Evolutionary conservation across 208 protist species (phyloP).

Genomic region (Trypanosoma avium): DNA sequence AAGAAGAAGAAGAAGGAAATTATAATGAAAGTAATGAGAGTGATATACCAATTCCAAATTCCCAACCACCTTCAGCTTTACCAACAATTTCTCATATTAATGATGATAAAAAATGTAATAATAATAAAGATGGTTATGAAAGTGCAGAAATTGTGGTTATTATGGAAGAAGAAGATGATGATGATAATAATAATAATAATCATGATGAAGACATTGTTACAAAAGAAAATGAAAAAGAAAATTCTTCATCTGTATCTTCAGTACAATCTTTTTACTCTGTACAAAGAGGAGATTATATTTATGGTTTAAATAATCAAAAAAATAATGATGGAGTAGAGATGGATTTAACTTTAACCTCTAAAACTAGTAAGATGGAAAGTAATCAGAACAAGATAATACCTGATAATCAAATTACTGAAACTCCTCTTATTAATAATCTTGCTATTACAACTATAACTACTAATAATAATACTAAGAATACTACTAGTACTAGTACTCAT

Average conservation of each 20-base stretch:
- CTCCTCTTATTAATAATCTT: background rate
- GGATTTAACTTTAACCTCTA: background rate
- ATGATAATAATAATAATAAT: background rate
- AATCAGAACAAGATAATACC: background rate
- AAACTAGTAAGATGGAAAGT: no score
- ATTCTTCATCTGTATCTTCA: background rate
- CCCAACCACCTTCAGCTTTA: constrained; percentile 16
- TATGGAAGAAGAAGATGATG: constrained; percentile 13
- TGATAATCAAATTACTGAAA: background rate
- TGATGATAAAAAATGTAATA: no score
- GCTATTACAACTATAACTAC: background rate
- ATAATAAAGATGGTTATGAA: no score
- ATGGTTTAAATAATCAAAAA: no score
- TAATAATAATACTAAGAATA: background rate
- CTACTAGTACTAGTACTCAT: background rate
- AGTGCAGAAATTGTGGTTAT: constrained; percentile 26
- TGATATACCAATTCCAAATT: constrained; percentile 6
- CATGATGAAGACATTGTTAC: constrained; percentile 14
- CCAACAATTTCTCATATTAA: constrained; percentile 2
- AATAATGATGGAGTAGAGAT: background rate
- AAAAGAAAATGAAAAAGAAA: no score
- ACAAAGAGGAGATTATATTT: background rate
- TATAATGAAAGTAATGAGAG: constrained; percentile 28
- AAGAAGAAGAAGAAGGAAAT: constrained; percentile 19
- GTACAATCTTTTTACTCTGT: background rate